phyloP scores from a whole-genome alignment of 148 eudicot genomes.

The Rhododendron henanense region DNA sequence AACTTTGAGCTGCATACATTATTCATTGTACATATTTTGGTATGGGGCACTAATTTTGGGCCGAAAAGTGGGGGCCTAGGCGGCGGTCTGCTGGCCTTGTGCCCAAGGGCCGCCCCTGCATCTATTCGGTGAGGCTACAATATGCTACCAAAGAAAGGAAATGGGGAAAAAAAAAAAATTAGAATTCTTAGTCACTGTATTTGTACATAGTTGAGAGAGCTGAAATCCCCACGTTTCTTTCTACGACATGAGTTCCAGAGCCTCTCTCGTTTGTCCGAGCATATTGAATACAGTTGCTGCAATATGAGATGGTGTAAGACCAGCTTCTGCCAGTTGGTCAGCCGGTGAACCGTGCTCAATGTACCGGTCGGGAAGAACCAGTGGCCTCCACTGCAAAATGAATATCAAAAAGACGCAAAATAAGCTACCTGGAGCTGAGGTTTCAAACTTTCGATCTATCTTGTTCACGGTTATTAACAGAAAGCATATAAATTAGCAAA shows the following conservation, averaged over 20 bases:
- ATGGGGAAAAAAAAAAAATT: not conserved
- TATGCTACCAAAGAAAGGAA: not conserved
- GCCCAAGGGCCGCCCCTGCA: not conserved
- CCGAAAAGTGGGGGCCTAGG: not conserved
- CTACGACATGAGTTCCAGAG: slow-evolving; percentile 63
- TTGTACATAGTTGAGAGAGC: slow-evolving; percentile 13
- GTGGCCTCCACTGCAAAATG: slow-evolving; percentile 81
- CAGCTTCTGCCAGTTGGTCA: slow-evolving; percentile 65
- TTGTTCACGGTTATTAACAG: not conserved
- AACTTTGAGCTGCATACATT: not conserved
- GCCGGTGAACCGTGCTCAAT: slow-evolving; percentile 80
- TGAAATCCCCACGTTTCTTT: not conserved
- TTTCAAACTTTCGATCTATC: not conserved
- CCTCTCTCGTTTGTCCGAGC: slow-evolving; percentile 77
- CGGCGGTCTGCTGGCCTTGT: not conserved
- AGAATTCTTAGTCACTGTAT: not conserved
- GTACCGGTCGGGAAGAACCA: slow-evolving; percentile 88
- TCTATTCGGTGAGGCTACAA: not conserved
- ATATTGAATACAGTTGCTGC: slow-evolving; percentile 79
- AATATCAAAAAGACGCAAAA: not conserved
- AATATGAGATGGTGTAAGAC: slow-evolving; percentile 66
- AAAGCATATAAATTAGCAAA: not conserved
- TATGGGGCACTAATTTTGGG: not conserved
- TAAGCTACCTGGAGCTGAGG: not conserved
- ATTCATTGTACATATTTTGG: not conserved